A percentile compares a stretch with the other conserved stretches of the same genome.
Evolutionary conservation across 2,329 filamentous ascomycete species (phyloP).

Genomic region (Sporothrix mexicana): DNA sequence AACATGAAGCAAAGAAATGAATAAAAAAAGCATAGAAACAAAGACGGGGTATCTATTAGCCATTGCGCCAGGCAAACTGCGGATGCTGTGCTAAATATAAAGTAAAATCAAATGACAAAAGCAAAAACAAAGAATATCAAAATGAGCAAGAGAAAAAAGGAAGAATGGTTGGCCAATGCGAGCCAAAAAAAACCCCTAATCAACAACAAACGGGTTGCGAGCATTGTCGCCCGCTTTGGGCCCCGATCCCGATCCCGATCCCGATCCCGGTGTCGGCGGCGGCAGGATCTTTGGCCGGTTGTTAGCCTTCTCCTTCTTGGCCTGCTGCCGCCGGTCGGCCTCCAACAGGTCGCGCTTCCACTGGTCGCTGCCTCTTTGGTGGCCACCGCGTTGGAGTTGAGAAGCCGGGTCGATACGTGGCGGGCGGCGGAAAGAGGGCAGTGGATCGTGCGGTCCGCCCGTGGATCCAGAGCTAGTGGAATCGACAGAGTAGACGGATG

Average conservation of each 20-base stretch:
- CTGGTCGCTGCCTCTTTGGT: background rate
- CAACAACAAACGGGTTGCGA: conserved; percentile 32
- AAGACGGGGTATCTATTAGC: conserved; percentile 10
- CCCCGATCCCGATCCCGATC: background rate
- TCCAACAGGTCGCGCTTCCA: background rate
- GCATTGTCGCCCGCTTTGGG: conserved; percentile 25
- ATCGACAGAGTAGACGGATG: no score
- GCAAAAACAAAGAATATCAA: conserved; percentile 6
- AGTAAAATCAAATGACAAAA: background rate
- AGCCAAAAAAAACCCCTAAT: background rate
- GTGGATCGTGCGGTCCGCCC: no score
- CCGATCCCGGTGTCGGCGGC: background rate
- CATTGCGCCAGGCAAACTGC: background rate
- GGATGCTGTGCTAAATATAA: background rate
- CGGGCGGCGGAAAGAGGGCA: background rate
- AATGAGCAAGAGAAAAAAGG: background rate
- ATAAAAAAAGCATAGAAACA: background rate
- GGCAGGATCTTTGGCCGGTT: conserved; percentile 19
- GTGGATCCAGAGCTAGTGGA: no score
- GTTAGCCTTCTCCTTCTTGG: background rate
- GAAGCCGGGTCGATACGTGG: conserved; percentile 20
- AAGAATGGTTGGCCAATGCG: background rate
- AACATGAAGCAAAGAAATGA: background rate
- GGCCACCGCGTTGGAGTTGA: conserved; percentile 17
- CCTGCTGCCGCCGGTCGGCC: conserved; percentile 20